Base-by-base conservation (phyloP, 768 basidiomycete genomes). In the Lactarius evosmus region DNA sequence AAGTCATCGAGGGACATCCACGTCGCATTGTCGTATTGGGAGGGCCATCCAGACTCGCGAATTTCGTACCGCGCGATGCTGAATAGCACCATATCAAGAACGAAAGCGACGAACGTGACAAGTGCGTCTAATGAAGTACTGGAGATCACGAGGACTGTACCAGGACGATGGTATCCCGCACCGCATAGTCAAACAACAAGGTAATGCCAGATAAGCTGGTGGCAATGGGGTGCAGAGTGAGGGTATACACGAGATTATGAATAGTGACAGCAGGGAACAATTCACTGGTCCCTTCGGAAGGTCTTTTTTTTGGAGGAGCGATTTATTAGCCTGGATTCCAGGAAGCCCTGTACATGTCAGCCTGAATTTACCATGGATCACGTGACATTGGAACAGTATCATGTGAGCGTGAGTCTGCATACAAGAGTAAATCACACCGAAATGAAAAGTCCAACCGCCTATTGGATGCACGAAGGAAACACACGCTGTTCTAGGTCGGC, bases 161-260 rank as follows among this genome's bases (percentile, higher is more conserved):
- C 89, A 9, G 77, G 73, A 63, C 91, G 86, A 66, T 85, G 82
- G 72, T 85, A 87, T 36, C 72, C 74, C 3, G 80, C 77, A 41
- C 89, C 86, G 67, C 85, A 88, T 34, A 92, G 69, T 11, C 89
- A 67, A 85, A 88, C 51, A 91, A 69, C 70, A 86, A 77, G 25
- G 88, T 82, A 41, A 90, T 71, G 14, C 84, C 86, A 32, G 89
- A 72, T 25, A 91, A 76, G 46, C 83, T 88, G 16, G 87, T 87
- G 59, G 87, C 88, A 69, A 95, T 86, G 34, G 92, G 91, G 73
- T 93, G 88, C 30, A 94, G 80, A 68, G 94, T 86, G 61, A 94
- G 80, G 14, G 81, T 78, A 72, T 77, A 82, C n/a, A 92, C 92
- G 65, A 94, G 83, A 72, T 87, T 87, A 71, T 85, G 81, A 40